A percentile compares a stretch with the other conserved stretches of the same genome.
Evolutionary conservation across 2,329 filamentous ascomycete genomes (phyloP).

Genomic region (Aspergillus luchuensis): DNA sequence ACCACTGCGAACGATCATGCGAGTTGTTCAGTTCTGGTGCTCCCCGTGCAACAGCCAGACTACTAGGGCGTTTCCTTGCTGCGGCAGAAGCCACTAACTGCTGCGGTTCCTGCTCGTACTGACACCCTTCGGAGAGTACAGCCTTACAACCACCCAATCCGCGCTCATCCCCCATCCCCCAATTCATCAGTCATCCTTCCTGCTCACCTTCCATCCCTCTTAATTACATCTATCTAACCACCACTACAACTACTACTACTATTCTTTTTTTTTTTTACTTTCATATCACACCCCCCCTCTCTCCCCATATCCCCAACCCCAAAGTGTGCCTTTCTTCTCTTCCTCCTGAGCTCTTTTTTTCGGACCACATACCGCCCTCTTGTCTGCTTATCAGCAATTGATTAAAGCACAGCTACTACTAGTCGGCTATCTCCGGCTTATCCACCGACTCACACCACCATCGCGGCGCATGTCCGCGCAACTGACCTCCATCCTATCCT

Average conservation of each 20-base stretch:
- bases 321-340: not conserved
- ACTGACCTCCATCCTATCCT: constrained; percentile 15
- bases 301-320: not conserved
- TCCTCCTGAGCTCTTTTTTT: constrained; percentile 6
- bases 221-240: not conserved
- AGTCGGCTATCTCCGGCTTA: constrained; percentile 35
- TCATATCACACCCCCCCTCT: not conserved
- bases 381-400: constrained; percentile 31
- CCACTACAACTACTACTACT: not conserved
- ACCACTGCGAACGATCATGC: no score
- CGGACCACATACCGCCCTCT: constrained; percentile 8
- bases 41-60: not conserved
- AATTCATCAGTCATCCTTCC: constrained; percentile 5
- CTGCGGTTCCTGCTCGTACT: not conserved
- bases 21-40: not conserved
- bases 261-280: constrained; percentile 3
- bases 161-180: not conserved
- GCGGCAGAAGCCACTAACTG: not conserved
- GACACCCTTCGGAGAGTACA: constrained; percentile 3
- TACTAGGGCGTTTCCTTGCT: constrained; percentile 3
- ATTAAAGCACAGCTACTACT: constrained; percentile 20
- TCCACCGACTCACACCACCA: constrained; percentile 21
- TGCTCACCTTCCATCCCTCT: constrained; percentile 1
- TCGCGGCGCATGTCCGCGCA: constrained; percentile 6
- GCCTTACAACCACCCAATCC: constrained; percentile 2